A percentile compares a stretch with the other conserved stretches of the same genome.
These are phyloP conservation scores for Xylaria curta DNA, from an alignment of 495 filamentous ascomycete species.

Conservation along the genomic window DNA sequence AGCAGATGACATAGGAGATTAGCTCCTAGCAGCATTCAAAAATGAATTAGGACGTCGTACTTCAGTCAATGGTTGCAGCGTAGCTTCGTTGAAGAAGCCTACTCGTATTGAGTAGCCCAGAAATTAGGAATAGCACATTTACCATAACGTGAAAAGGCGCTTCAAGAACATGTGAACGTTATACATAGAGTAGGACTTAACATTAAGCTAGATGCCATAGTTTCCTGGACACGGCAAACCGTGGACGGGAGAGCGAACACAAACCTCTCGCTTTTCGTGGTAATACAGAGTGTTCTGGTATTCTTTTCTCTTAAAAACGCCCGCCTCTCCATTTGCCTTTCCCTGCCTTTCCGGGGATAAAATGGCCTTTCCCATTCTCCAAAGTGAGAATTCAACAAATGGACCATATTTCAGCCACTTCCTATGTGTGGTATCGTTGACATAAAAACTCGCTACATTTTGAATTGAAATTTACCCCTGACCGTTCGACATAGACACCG, in stretches of 20 bases:
- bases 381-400: background rate
- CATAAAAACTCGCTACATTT: conserved; percentile 15
- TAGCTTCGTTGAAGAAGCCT: background rate
- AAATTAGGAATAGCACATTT: background rate
- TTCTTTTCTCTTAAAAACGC: conserved; percentile 5
- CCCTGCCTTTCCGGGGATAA: conserved; percentile 8
- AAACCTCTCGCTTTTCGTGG: background rate
- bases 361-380: background rate
- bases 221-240: background rate
- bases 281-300: conserved; percentile 19
- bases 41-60: background rate
- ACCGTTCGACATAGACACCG: conserved; percentile 8
- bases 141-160: background rate
- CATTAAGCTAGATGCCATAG: conserved; percentile 12
- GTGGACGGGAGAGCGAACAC: background rate
- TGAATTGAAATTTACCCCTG: conserved; percentile 10
- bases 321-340: conserved; percentile 9
- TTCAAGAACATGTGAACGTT: background rate
- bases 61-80: background rate
- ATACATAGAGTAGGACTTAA: background rate
- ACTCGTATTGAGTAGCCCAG: background rate
- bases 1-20: background rate
- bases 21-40: background rate
- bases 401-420: background rate
- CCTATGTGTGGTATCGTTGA: conserved; percentile 18